Evolutionary conservation across 2,329 filamentous ascomycete species (phyloP), one percentile per base, ranked within the genome.

Genomic region (Lasiodiplodia citricola): DNA sequence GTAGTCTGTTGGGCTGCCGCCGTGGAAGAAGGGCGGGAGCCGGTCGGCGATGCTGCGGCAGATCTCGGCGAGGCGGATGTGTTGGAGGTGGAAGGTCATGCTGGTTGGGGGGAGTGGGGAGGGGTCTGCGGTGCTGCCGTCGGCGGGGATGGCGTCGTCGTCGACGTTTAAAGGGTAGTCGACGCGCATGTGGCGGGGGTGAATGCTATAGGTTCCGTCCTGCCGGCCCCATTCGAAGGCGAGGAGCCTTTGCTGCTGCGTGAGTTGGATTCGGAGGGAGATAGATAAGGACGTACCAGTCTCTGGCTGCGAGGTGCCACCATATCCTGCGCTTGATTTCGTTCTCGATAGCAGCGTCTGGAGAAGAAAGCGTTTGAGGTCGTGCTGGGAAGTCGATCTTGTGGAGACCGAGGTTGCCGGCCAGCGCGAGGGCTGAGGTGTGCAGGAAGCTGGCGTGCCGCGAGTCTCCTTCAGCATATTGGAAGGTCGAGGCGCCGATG

Each of bases 291-390:
- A 14, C 37, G 37, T 72, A 78, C 79, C 79, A 82, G 65, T 82
- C 80, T 50, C 75, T 76, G 16, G 75, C 72, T 28, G 73, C 75
- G 10, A 82, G 69, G 71, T 82, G 80, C 80, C 80, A 82, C 80
- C 80, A 82, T 7, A 80, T 70, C 23, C 80, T 76, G 37, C 81
- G 71, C 35, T 76, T 75, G 2, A 78, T 75, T 58, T 82, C 81
- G 7, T 76, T 71, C 18, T 73, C 71, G 7, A 76, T 72, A 35
- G 76, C 70, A 18, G 74, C 66, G 5, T 16, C 13, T 13, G 37
- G 37, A 14, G 37, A 13, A 5, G 37, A 13, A 16, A 41, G 13
- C 3, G 37, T 41, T 41, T 10, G 37, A 8, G 31, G 37, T 41
- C 37, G 11, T 10, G 4, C 13, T 0, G 37, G 37, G 37, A 41